Evolutionary conservation across 164 flowering plant genomes (phyloP).

Genomic region (Pachysandra terminalis): DNA sequence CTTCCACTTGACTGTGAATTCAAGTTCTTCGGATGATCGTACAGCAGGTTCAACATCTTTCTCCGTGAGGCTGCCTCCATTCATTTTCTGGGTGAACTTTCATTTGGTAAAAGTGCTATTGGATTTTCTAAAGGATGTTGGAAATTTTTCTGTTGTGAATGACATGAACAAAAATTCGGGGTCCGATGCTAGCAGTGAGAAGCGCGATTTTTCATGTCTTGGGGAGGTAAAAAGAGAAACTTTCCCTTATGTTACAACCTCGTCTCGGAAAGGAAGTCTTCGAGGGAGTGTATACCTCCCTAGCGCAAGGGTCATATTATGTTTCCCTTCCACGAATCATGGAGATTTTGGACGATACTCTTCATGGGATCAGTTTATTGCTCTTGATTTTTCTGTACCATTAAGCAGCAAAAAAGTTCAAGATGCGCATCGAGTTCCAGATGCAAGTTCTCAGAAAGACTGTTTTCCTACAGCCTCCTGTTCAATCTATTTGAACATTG

Average conservation of each 20-base stretch:
- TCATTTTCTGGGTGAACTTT: constrained; percentile 71
- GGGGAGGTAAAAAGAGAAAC: constrained; percentile 20
- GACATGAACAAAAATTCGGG: constrained; percentile 11
- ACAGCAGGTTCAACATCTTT: constrained; percentile 37
- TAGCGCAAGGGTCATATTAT: constrained; percentile 62
- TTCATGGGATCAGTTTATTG: constrained; percentile 63
- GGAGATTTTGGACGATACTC: constrained; percentile 25
- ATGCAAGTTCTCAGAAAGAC: constrained; percentile 23
- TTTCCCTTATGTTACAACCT: constrained; percentile 13
- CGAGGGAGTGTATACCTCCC: constrained; percentile 49
- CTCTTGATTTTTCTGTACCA: constrained; percentile 57
- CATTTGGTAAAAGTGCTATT: constrained; percentile 34
- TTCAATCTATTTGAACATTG: constrained; percentile 56
- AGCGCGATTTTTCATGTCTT: constrained; percentile 20
- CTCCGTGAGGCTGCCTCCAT: constrained; percentile 61
- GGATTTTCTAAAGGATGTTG: constrained; percentile 42
- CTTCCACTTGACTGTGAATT: constrained; percentile 31
- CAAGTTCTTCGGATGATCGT: constrained; percentile 26
- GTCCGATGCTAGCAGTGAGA: constrained; percentile 17
- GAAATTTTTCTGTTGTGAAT: constrained; percentile 20
- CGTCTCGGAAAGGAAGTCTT: constrained; percentile 32
- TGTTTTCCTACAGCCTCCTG: constrained; percentile 28
- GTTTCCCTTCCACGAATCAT: constrained; percentile 51
- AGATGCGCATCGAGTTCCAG: constrained; percentile 16
- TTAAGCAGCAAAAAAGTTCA: constrained; percentile 19